Conservation (phyloP, 208 protist species). For the Trypanosoma scelopori region DNA sequence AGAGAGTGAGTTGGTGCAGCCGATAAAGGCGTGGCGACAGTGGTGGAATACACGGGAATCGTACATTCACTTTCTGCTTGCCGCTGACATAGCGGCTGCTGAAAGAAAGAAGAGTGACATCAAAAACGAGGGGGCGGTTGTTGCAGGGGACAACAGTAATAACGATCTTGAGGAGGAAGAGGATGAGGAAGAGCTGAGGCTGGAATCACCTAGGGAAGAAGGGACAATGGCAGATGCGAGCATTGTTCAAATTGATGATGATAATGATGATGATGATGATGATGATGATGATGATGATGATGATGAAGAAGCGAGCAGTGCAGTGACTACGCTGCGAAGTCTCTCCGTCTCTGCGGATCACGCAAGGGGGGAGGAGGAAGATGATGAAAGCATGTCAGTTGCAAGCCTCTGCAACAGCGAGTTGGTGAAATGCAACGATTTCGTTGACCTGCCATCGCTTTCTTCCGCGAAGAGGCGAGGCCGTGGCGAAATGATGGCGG, state of each 20-base stretch:
- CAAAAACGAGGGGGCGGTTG: background rate
- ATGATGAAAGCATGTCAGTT: conserved; percentile 1
- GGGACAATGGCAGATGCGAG: background rate
- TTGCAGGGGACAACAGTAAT: background rate
- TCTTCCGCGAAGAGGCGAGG: background rate
- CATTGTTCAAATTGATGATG: background rate
- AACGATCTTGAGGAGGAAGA: conserved; percentile 11
- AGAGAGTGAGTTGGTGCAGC: background rate
- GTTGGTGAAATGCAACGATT: background rate
- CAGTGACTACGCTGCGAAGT: too few species aligned
- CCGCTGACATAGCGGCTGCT: conserved; percentile 35
- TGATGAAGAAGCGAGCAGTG: background rate
- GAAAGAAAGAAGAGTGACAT: conserved; percentile 8
- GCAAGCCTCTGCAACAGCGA: background rate
- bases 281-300: conserved; percentile 1
- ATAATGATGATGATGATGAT: background rate
- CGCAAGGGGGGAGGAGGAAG: conserved; percentile 8
- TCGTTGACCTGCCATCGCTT: background rate
- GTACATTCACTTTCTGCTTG: conserved; percentile 50
- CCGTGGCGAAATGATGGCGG: background rate
- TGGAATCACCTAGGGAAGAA: background rate
- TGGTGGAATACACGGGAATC: conserved; percentile 45
- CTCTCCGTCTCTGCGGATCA: too few species aligned
- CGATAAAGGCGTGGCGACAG: conserved; percentile 25
- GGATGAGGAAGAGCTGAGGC: background rate